Conservation (phyloP, 192 early-diverging fungal genomes). For the Coemansia sp. region DNA sequence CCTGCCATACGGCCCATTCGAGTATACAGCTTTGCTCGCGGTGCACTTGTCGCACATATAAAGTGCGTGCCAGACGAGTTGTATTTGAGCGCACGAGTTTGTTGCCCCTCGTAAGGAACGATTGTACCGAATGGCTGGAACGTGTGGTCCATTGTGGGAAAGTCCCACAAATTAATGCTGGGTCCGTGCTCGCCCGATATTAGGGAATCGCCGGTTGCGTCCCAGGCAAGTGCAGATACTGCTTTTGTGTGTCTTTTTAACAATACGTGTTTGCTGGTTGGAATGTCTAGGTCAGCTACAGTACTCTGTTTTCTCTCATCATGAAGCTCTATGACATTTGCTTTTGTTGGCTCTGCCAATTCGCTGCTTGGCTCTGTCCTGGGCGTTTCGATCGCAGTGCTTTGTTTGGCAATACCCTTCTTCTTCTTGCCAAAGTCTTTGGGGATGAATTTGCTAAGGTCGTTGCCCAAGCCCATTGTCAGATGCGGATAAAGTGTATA, state of each 20-base stretch:
- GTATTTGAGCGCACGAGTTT: conserved; percentile 80
- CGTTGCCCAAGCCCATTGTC: conserved; percentile 42
- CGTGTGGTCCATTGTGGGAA: conserved; percentile 79
- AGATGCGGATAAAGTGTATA: background rate
- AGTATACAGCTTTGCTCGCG: conserved; percentile 74
- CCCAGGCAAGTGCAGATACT: conserved; percentile 73
- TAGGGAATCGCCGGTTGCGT: conserved; percentile 77
- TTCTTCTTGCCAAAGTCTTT: conserved; percentile 56
- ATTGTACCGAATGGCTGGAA: conserved; percentile 77
- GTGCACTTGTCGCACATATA: conserved; percentile 73
- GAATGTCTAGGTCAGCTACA: conserved; percentile 1
- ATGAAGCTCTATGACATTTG: background rate
- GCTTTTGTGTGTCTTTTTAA: conserved; percentile 27
- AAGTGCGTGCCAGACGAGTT: conserved; percentile 72
- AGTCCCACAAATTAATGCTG: conserved; percentile 88
- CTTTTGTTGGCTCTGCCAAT: background rate
- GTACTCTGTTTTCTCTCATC: too few species aligned
- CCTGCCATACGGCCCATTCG: conserved; percentile 72
- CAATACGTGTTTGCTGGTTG: conserved; percentile 9
- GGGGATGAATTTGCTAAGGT: conserved; percentile 50
- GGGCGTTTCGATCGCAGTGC: background rate
- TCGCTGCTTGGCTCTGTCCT: background rate
- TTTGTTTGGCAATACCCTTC: background rate
- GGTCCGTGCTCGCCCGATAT: conserved; percentile 81
- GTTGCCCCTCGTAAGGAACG: conserved; percentile 77